These are phyloP conservation scores for Xanthoceras sorbifolium DNA, from an alignment of 345 rosid genomes.

Conservation along the genomic window DNA sequence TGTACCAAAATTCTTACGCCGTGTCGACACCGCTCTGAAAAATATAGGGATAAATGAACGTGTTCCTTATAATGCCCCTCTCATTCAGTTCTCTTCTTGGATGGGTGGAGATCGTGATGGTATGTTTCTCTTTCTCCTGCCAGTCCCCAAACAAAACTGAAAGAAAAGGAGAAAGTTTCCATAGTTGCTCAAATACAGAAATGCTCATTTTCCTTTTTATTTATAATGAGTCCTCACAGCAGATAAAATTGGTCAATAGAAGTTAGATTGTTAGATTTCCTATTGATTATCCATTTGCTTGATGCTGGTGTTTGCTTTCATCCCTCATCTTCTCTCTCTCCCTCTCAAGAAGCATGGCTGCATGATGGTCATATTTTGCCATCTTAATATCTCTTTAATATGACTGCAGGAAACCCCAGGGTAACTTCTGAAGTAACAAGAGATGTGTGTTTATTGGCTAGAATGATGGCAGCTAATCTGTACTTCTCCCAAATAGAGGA, in stretches of 20 bases:
- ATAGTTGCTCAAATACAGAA: neutral
- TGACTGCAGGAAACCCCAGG: slow-evolving; percentile 83
- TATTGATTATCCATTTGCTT: neutral
- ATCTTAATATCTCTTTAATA: slow-evolving; percentile 8
- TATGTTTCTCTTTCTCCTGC: slow-evolving; percentile 25
- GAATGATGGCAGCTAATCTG: slow-evolving; percentile 99
- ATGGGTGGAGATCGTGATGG: slow-evolving; percentile 99
- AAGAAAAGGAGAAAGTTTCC: neutral
- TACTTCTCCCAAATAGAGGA: slow-evolving; percentile 98
- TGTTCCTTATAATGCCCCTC: slow-evolving; percentile 96
- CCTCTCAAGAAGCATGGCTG: neutral
- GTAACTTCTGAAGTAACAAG: slow-evolving; percentile 99
- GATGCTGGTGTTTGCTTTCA: neutral
- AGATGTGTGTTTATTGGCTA: slow-evolving; percentile 93
- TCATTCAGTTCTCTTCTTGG: slow-evolving; percentile 98
- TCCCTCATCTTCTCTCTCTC: neutral
- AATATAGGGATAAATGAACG: slow-evolving; percentile 91
- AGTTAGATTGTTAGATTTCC: neutral
- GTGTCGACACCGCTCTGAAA: slow-evolving; percentile 93
- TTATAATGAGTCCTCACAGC: neutral
- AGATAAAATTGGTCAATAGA: neutral
- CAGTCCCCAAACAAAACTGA: neutral
- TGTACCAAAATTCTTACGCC: slow-evolving; percentile 93
- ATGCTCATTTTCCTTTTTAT: neutral
- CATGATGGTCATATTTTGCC: neutral